Conservation (phyloP, 257 asterid species). For the Haberlea rhodopensis region DNA sequence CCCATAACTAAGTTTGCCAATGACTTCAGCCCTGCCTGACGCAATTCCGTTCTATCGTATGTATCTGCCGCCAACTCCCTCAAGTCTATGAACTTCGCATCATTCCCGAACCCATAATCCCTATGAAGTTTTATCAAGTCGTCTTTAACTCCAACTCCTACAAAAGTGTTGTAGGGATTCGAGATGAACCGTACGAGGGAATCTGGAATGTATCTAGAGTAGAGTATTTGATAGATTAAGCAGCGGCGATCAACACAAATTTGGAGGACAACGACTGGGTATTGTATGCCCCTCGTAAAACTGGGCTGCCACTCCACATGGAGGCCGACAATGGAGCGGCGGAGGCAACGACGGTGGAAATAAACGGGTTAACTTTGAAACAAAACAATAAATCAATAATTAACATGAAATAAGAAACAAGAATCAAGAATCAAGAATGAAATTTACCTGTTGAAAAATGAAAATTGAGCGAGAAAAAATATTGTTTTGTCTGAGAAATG, state of each 20-base stretch:
- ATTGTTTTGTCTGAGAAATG: too few relatives aligned
- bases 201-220: constrained; percentile 4
- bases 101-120: constrained; percentile 25
- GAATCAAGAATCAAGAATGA: too few relatives aligned
- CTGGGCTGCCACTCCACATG: constrained; percentile 20
- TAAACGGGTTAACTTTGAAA: too few relatives aligned
- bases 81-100: constrained; percentile 27
- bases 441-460: too few relatives aligned
- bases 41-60: constrained; percentile 1
- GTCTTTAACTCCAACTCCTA: constrained; percentile 29
- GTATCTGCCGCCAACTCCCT: constrained; percentile 25
- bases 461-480: too few relatives aligned
- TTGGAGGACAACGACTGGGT: constrained; percentile 32
- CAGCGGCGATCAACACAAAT: constrained; percentile 43
- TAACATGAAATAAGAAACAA: too few relatives aligned
- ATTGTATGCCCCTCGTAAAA: background rate
- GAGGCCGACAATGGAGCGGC: constrained; percentile 5
- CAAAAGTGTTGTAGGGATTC: constrained; percentile 22
- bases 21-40: constrained; percentile 31
- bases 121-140: constrained; percentile 29
- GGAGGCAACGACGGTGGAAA: too few relatives aligned
- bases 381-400: too few relatives aligned
- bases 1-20: constrained; percentile 29
- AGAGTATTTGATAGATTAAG: constrained; percentile 36
- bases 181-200: constrained; percentile 23